A percentile compares a stretch with the other conserved stretches of the same genome.
Evolutionary conservation across 208 protist species (phyloP).

Genomic region (Blechomonas ayalai): DNA sequence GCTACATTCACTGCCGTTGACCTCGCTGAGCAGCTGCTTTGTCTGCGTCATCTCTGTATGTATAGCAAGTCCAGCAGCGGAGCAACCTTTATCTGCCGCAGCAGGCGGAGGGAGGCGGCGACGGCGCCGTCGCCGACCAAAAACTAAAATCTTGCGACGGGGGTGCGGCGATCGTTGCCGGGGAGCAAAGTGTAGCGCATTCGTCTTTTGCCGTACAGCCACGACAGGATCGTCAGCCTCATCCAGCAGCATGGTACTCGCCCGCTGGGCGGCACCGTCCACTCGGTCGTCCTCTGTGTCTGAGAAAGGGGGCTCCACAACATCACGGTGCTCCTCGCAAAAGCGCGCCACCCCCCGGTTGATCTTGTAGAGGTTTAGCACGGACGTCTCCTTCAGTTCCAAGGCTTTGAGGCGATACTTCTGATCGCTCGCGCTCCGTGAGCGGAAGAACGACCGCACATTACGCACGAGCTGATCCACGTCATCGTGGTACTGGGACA

Average conservation of each 20-base stretch:
- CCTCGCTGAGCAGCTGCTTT: no score
- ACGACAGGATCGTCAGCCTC: conserved; percentile 21
- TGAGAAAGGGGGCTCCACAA: conserved; percentile 33
- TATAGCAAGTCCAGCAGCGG: no score
- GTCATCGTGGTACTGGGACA: conserved; percentile 86
- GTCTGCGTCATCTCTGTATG: no score
- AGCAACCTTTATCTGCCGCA: not conserved
- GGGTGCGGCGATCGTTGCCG: no score
- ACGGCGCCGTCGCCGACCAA: conserved; percentile 22
- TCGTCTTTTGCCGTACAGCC: no score
- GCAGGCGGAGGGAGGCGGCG: not conserved
- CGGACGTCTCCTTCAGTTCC: conserved; percentile 70
- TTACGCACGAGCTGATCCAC: conserved; percentile 70
- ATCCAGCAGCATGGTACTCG: conserved; percentile 2
- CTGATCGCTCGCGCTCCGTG: conserved; percentile 35
- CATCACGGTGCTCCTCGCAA: conserved; percentile 63
- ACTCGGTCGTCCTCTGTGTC: conserved; percentile 17
- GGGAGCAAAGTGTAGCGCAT: no score
- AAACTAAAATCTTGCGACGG: conserved; percentile 11
- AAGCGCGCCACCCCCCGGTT: conserved; percentile 66
- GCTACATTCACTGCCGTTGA: no score
- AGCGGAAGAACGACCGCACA: conserved; percentile 75
- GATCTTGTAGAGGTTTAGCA: conserved; percentile 80
- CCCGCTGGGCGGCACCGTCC: not conserved
- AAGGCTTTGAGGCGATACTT: conserved; percentile 60